phyloP scores from a whole-genome alignment of 169 alveolate genomes.

The Cryptosporidium ryanae region DNA sequence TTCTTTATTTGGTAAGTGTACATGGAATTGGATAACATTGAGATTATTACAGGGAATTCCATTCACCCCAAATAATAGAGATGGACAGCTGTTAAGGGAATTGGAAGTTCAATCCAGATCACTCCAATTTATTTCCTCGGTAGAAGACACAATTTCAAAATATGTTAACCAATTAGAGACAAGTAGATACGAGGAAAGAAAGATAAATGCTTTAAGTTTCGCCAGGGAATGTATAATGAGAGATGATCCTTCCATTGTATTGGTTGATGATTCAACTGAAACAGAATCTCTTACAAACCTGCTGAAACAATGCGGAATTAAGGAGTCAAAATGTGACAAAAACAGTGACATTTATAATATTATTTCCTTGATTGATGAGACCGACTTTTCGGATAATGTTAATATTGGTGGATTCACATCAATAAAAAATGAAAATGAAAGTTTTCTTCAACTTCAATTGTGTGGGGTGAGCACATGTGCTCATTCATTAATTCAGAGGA shows the following conservation, averaged over 20 bases:
- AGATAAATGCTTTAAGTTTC: conserved; percentile 20
- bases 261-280: conserved; percentile 72
- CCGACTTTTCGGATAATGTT: conserved; percentile 8
- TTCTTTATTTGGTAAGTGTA: conserved; percentile 36
- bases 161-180: conserved; percentile 60
- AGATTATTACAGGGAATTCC: conserved; percentile 37
- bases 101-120: conserved; percentile 69
- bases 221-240: conserved; percentile 55
- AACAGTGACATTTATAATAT: conserved; percentile 7
- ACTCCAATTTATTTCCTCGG: conserved; percentile 52
- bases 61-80: conserved; percentile 25
- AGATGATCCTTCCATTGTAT: conserved; percentile 63
- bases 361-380: conserved; percentile 27
- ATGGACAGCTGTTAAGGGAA: conserved; percentile 60
- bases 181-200: conserved; percentile 67
- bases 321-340: conserved; percentile 33
- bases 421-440: conserved; percentile 46
- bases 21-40: conserved; percentile 50
- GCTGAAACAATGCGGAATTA: conserved; percentile 67
- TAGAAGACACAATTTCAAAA: conserved; percentile 42
- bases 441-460: conserved; percentile 50
- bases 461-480: conserved; percentile 70
- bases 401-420: conserved; percentile 16
- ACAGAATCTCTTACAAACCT: conserved; percentile 65
- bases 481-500: conserved; percentile 35